Evolutionary conservation across 2,329 filamentous ascomycete species (phyloP).

Genomic region (Mariannaea sp.): DNA sequence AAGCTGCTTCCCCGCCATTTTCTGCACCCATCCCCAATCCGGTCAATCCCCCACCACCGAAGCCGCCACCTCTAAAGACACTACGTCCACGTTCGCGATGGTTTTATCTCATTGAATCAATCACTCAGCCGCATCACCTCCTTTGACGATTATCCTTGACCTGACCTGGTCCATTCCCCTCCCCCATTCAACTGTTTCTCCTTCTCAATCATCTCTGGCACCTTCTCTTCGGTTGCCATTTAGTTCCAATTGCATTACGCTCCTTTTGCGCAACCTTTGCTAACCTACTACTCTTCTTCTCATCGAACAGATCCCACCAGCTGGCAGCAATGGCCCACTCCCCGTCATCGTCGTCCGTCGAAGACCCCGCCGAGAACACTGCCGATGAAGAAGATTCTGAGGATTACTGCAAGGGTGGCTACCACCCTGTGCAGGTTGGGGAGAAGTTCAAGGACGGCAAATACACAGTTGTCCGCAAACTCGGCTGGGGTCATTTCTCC

Average conservation of each 20-base stretch:
- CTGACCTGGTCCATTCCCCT: neutral
- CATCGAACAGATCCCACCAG: conserved; percentile 56
- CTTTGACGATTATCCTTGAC: neutral
- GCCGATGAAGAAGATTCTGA: conserved; percentile 98
- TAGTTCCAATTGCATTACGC: neutral
- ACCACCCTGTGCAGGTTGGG: conserved; percentile 91
- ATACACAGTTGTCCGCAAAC: conserved; percentile 94
- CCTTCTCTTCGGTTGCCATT: neutral
- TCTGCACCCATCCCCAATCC: conserved; percentile 37
- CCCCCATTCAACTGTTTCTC: neutral
- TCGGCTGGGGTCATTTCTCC: conserved; percentile 99
- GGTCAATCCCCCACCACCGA: conserved; percentile 38
- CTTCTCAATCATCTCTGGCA: neutral
- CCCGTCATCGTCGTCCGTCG: conserved; percentile 77
- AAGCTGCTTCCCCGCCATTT: conserved; percentile 38
- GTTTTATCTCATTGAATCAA: conserved; percentile 21
- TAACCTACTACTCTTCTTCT: conserved; percentile 21
- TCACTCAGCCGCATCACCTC: neutral
- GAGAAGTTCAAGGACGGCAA: conserved; percentile 98
- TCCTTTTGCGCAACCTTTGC: conserved; percentile 18
- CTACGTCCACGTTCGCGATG: conserved; percentile 21
- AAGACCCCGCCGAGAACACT: conserved; percentile 87
- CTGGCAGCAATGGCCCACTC: conserved; percentile 69
- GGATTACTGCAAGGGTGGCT: conserved; percentile 99
- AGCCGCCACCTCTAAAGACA: conserved; percentile 26